phyloP scores from a whole-genome alignment of 441 rosid species.

The Populus hybrid region DNA sequence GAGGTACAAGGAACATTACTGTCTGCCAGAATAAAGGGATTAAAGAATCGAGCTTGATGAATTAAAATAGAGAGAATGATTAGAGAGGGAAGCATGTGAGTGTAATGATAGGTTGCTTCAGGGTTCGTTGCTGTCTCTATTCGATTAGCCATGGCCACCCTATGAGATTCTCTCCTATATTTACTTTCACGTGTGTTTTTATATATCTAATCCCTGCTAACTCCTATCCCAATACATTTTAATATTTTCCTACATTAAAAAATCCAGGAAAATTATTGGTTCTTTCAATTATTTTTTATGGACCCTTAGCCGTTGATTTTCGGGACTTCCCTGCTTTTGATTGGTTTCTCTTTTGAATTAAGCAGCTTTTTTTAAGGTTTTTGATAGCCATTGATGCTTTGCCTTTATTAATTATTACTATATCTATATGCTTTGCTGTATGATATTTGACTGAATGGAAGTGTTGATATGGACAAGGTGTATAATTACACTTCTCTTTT shows the following conservation, averaged over 20 bases:
- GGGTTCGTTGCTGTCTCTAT: background rate
- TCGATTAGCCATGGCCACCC: slow-evolving; percentile 1
- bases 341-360: background rate
- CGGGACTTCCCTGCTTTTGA: background rate
- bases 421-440: background rate
- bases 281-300: background rate
- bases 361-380: background rate
- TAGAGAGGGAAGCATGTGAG: slow-evolving; percentile 2
- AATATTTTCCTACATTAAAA: too few species aligned
- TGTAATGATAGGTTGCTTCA: slow-evolving; percentile 12
- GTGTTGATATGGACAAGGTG: too few species aligned
- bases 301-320: background rate
- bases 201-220: background rate
- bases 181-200: slow-evolving; percentile 2
- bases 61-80: background rate
- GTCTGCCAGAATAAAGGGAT: background rate
- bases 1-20: slow-evolving; percentile 1
- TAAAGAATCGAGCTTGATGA: background rate
- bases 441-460: too few species aligned
- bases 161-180: slow-evolving; percentile 18
- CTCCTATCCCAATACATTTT: background rate
- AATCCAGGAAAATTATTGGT: background rate
- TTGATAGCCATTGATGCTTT: background rate
- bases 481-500: too few species aligned
- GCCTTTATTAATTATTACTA: background rate